These are phyloP conservation scores for Botrytis hyacinthi DNA, from an alignment of 2,329 filamentous ascomycete species.

Conservation along the genomic window DNA sequence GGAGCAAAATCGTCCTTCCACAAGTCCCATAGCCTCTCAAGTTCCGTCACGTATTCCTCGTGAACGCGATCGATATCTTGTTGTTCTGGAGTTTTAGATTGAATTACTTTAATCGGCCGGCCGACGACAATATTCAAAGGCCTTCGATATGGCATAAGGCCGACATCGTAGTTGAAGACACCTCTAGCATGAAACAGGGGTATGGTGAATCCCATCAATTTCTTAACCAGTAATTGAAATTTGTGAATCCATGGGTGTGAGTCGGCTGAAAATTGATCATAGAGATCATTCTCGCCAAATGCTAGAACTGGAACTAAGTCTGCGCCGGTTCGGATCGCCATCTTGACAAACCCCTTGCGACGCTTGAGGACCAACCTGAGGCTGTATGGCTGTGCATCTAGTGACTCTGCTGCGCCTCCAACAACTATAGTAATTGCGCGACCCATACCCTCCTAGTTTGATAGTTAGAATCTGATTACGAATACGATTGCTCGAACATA, in stretches of 20 bases:
- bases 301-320: constrained; percentile 89
- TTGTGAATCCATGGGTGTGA: constrained; percentile 77
- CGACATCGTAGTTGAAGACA: constrained; percentile 97
- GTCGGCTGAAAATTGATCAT: constrained; percentile 80
- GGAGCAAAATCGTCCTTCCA: constrained; percentile 75
- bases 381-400: constrained; percentile 78
- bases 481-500: constrained; percentile 24
- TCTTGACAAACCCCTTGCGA: constrained; percentile 90
- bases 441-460: constrained; percentile 70
- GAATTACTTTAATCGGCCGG: constrained; percentile 68
- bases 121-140: constrained; percentile 90
- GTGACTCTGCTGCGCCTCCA: constrained; percentile 86
- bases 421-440: constrained; percentile 96
- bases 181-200: constrained; percentile 87
- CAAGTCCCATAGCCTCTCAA: constrained; percentile 69
- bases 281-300: constrained; percentile 95
- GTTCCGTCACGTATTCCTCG: constrained; percentile 70
- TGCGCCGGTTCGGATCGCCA: constrained; percentile 87
- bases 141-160: constrained; percentile 87
- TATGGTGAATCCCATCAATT: constrained; percentile 85
- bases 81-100: constrained; percentile 62
- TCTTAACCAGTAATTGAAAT: constrained; percentile 80
- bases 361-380: constrained; percentile 76
- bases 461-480: constrained; percentile 10
- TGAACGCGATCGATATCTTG: constrained; percentile 81